phyloP scores from a whole-genome alignment of 352 stramenopile species.

The Phytophthora citricola region DNA sequence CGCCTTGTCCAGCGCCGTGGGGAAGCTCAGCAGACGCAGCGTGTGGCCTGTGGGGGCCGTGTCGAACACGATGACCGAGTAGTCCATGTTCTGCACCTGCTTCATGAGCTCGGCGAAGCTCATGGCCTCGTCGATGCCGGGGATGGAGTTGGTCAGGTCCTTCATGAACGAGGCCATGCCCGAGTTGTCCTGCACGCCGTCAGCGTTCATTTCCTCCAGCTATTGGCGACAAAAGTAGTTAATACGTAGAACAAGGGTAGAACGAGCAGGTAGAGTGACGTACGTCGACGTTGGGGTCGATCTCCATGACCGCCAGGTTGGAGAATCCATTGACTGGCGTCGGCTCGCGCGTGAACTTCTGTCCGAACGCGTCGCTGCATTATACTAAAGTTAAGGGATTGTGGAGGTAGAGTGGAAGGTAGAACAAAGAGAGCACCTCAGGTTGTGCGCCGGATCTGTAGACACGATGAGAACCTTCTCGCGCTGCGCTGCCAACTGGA shows the following conservation, averaged over 20 bases:
- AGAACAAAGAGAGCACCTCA: conserved; percentile 66
- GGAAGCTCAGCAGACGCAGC: conserved; percentile 96
- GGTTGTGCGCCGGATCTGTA: conserved; percentile 99
- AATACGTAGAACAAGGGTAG: conserved; percentile 9
- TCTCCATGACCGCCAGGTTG: conserved; percentile 99
- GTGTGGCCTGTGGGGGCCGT: conserved; percentile 98
- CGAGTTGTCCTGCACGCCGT: conserved; percentile 87
- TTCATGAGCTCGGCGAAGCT: conserved; percentile 99
- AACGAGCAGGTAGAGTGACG: conserved; percentile 8
- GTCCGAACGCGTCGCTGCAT: conserved; percentile 96
- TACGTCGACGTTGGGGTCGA: conserved; percentile 93
- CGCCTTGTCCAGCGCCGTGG: conserved; percentile 98
- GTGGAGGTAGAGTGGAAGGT: not conserved
- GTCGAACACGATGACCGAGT: conserved; percentile 98
- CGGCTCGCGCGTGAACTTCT: conserved; percentile 99
- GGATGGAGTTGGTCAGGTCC: conserved; percentile 97
- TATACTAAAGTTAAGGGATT: not conserved
- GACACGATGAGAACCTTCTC: conserved; percentile 98
- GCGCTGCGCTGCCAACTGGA: conserved; percentile 90
- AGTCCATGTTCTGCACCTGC: conserved; percentile 97
- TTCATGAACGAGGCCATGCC: conserved; percentile 96
- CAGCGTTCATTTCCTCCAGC: conserved; percentile 85
- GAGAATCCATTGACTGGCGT: conserved; percentile 97
- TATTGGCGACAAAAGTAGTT: conserved; percentile 24
- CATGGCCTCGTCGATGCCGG: conserved; percentile 99